Evolutionary conservation across 495 filamentous ascomycete genomes (phyloP).

Genomic region (Terfezia claveryi): DNA sequence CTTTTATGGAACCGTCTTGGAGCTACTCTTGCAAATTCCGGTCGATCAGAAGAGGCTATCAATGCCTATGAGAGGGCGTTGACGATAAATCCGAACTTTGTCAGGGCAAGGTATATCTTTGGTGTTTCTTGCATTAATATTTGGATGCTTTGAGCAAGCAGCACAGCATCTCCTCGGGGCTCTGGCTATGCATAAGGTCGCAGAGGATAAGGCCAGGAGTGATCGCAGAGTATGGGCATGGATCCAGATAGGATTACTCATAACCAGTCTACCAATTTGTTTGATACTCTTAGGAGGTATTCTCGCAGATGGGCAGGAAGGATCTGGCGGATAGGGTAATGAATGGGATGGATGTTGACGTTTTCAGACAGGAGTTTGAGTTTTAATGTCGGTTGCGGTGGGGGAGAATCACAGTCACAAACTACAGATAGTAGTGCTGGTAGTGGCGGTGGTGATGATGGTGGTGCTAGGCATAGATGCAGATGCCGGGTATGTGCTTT

Average conservation of each 20-base stretch:
- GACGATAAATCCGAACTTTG: constrained; percentile 77
- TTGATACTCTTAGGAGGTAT: constrained; percentile 78
- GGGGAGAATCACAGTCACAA: background rate
- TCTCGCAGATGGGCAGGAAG: constrained; percentile 74
- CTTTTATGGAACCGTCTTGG: constrained; percentile 96
- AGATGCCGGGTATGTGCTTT: no score
- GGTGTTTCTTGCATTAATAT: constrained; percentile 96
- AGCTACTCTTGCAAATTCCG: constrained; percentile 85
- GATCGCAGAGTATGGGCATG: constrained; percentile 41
- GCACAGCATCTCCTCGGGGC: constrained; percentile 88
- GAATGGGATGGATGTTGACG: constrained; percentile 72
- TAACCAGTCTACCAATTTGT: constrained; percentile 89
- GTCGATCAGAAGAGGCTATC: constrained; percentile 83
- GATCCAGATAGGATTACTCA: constrained; percentile 31
- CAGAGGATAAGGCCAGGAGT: constrained; percentile 69
- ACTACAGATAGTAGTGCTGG: no score
- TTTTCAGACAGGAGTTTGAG: constrained; percentile 63
- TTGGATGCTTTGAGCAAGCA: constrained; percentile 74
- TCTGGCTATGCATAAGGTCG: constrained; percentile 86
- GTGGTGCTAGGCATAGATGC: no score
- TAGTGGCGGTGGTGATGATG: no score
- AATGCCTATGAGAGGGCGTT: constrained; percentile 87
- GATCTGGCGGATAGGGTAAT: constrained; percentile 75
- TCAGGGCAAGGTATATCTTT: constrained; percentile 87
- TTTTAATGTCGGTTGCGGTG: constrained; percentile 26